These are phyloP conservation scores for Wallacemonas sp. DNA, from an alignment of 208 protist species.

Conservation along the genomic window DNA sequence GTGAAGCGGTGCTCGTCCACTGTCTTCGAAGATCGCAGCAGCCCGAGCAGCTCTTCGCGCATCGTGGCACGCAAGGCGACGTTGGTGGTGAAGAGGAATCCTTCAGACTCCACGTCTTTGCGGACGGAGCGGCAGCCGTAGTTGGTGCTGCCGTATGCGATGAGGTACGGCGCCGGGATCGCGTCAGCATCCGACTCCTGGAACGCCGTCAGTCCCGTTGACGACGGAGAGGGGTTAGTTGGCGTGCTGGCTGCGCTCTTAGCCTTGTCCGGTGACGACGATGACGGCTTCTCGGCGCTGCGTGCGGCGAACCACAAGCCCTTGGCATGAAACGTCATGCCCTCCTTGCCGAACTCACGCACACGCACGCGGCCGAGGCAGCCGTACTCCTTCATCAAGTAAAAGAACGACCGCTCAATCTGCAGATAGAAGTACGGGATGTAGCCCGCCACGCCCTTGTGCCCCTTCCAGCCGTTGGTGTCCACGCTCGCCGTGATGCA, in stretches of 20 bases:
- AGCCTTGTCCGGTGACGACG: not conserved
- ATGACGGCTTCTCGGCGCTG: not conserved
- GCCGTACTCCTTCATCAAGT: conserved; percentile 48
- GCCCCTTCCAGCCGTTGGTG: conserved; percentile 75
- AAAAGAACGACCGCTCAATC: conserved; percentile 78
- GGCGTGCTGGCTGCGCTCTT: not conserved
- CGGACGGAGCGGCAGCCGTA: conserved; percentile 83
- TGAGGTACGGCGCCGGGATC: conserved; percentile 56
- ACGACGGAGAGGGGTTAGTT: not conserved
- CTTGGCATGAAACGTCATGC: conserved; percentile 86
- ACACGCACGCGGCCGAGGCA: conserved; percentile 56
- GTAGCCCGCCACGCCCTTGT: conserved; percentile 58
- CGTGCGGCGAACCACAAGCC: conserved; percentile 63
- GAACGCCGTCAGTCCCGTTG: not conserved
- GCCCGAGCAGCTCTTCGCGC: conserved; percentile 53
- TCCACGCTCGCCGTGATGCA: conserved; percentile 71
- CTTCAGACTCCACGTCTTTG: conserved; percentile 81
- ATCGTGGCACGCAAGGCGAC: conserved; percentile 42
- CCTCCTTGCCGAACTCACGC: conserved; percentile 59
- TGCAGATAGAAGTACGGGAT: conserved; percentile 86
- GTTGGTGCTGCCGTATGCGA: conserved; percentile 87
- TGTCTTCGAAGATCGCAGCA: conserved; percentile 45
- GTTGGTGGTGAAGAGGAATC: conserved; percentile 64
- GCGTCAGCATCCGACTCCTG: not conserved
- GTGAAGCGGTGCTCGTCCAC: conserved; percentile 62